Evolutionary conservation across 2,329 filamentous ascomycete genomes (phyloP), one percentile per base, ranked within the genome.

Genomic region (Leptographium galeiforme): DNA sequence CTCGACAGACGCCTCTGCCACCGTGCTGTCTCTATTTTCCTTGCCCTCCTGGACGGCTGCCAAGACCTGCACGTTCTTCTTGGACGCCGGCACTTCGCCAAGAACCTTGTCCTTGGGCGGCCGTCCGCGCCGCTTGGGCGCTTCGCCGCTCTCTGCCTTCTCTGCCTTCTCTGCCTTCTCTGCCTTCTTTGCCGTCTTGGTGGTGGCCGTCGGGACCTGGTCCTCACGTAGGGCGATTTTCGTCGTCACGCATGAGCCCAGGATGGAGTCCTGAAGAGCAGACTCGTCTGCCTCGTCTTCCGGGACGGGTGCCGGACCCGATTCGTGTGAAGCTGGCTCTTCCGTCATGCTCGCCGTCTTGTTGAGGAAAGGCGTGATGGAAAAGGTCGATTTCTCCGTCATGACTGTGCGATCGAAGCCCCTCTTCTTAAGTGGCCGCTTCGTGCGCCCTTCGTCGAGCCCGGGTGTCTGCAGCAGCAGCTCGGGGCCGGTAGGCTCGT

Each of bases 291-390:
- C 45, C 7, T 46, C 41, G 12, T 52, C 46, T 14, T 36, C 34
- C 34, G 32, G 36, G 16, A 48, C 33, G 46, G 51, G 38, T 11
- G 18, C 18, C 12, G 11, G 32, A 11, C 12, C 19, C 6, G 52
- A 19, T 8, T 44, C 48, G 30, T 51, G 43, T 14, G 33, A 36
- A 30, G 47, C 52, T 16, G 30, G 36, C 36, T 25, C 48, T 25
- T 73, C 71, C 12, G 63, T 57, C 14, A 84, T 70, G 58, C 73
- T 83, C 56, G 75, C 64, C 6, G 66, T 73, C 66, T 76, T 81
- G 66, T 90, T 95, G 57, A 97, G 74, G 72, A 95, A 96, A 0
- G 91, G 91, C 0, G 91, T 97, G 58, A 96, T 89, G 5, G 89
- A 95, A 67, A 97, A 96, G 3, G 78, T 83, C 0, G 90, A 96